Evolutionary conservation across 352 stramenopile species (phyloP), one percentile per base, ranked within the genome.

Genomic region (Globisporangium lucens): DNA sequence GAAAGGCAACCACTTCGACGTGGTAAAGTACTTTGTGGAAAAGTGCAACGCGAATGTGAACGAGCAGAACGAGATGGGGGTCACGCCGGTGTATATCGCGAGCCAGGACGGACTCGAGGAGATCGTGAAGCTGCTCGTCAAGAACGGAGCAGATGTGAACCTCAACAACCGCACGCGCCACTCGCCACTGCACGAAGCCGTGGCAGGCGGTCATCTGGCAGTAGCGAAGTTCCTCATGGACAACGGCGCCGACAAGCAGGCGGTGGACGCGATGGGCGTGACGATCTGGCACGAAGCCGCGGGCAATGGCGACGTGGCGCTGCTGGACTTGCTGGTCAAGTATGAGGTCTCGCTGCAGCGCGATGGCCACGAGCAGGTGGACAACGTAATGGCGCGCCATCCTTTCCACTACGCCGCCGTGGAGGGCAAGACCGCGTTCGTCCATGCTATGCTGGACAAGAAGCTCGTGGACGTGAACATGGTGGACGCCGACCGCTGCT

Each of bases 351-450:
- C 75, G 1, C 57, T 92, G 27, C 73, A 82, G 52, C 70, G 69
- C 7, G 52, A 57, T 7, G 77, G 75, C 24, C 65, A 74, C 8
- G 74, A 82, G 7, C 73, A 88, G 65, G 76, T 91, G 4, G 86
- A 94, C 65, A 89, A 86, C 35, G 84, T 94, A 27, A 90, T 91
- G 78, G 84, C 83, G n/a, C 75, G 86, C 29, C 83, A 92, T 61
- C 82, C 86, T 46, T 92, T 94, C 74, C 86, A 94, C 63, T 94
- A 92, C 65, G 86, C 86, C 0, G 83, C 85, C 0, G 82, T 94
- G 8, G 86, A 94, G 57, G 86, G 86, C 56, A 81, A 89, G 35
- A 49, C 75, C 1, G 69, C 67, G 49, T 92, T 94, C 52, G 68
- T 91, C 24, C 61, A 73, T 47, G 74, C 79, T 43, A 71, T 94